Conservation (phyloP, 345 rosid genomes). For the Sisymbrium altissimum region DNA sequence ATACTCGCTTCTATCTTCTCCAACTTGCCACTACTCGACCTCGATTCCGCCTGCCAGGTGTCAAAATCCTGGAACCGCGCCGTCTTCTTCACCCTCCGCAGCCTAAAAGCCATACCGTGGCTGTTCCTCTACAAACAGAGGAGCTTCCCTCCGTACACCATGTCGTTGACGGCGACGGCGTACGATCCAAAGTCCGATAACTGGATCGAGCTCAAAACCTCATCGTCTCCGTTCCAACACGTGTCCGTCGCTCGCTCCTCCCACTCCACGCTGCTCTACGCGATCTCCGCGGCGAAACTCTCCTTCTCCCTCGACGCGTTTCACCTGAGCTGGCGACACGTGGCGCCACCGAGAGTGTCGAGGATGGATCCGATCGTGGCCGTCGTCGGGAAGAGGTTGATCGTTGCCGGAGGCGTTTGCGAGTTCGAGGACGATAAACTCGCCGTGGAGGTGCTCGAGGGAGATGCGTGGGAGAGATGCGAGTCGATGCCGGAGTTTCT, state of each 20-base stretch:
- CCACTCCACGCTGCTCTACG: conserved; percentile 56
- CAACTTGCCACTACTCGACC: conserved; percentile 56
- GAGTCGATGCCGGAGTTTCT: conserved; percentile 55
- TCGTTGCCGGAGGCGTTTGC: conserved; percentile 63
- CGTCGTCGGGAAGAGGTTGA: conserved; percentile 38
- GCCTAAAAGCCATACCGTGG: conserved; percentile 58
- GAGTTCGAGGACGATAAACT: conserved; percentile 71
- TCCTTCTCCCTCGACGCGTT: conserved; percentile 75
- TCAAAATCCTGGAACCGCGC: conserved; percentile 65
- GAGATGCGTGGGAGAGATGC: conserved; percentile 45
- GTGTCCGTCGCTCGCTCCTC: conserved; percentile 51
- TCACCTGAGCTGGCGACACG: conserved; percentile 63
- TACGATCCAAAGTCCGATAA: conserved; percentile 71
- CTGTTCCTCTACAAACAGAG: conserved; percentile 52
- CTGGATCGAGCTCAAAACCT: conserved; percentile 49
- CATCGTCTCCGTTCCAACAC: conserved; percentile 19
- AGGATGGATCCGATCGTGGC: conserved; percentile 74
- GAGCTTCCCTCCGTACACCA: conserved; percentile 36
- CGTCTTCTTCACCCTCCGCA: conserved; percentile 63
- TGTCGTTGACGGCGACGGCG: conserved; percentile 36
- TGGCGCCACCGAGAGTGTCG: conserved; percentile 47
- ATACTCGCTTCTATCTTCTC: conserved; percentile 48
- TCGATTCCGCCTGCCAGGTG: conserved; percentile 54
- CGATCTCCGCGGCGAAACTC: conserved; percentile 46
- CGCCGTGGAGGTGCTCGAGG: conserved; percentile 57